phyloP scores from a whole-genome alignment of 1,284 basidiomycete genomes.

The Irpex rosettiformis region DNA sequence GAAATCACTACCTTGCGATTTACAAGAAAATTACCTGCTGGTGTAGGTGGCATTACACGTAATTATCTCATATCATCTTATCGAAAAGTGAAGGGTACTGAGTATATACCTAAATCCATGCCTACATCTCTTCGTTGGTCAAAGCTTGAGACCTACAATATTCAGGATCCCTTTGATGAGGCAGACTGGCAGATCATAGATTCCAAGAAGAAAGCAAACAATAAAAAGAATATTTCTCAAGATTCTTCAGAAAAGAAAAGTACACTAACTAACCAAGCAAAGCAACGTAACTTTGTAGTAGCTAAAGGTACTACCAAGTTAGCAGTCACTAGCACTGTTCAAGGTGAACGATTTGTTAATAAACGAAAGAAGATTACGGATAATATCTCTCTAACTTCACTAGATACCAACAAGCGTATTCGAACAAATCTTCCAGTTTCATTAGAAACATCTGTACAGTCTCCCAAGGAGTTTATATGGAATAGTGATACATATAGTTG shows the following conservation, averaged over 20 bases:
- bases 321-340: neutral
- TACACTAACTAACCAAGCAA: neutral
- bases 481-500: neutral
- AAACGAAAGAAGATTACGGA: neutral
- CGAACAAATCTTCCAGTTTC: too few relatives aligned
- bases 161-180: neutral
- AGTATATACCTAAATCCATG: neutral
- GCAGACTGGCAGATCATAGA: neutral
- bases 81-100: neutral
- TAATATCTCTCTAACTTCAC: neutral
- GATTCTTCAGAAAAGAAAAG: neutral
- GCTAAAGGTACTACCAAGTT: neutral
- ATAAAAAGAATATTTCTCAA: neutral
- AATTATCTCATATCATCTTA: constrained; percentile 16
- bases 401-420: neutral
- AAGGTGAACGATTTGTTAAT: neutral
- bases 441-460: too few relatives aligned
- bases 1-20: constrained; percentile 28
- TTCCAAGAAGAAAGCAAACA: neutral
- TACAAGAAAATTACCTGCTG: constrained; percentile 18
- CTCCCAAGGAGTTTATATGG: neutral
- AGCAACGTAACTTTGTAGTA: neutral
- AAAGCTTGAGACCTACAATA: neutral
- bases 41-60: constrained; percentile 17
- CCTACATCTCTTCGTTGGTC: neutral